phyloP scores from a whole-genome alignment of 495 filamentous ascomycete genomes.

The Penicillium subrubescens region DNA sequence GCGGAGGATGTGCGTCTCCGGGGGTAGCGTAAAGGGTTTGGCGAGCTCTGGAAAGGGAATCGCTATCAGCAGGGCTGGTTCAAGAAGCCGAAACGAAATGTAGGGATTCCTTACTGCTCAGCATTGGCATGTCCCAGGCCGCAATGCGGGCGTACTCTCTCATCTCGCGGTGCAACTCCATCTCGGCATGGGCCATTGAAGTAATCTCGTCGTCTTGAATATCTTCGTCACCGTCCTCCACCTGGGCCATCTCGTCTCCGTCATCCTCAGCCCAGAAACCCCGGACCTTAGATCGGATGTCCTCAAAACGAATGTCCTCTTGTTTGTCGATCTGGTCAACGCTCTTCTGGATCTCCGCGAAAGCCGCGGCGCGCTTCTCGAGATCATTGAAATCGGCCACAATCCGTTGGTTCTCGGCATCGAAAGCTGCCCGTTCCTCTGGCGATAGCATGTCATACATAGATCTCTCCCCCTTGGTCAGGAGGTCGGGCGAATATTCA shows the following conservation, averaged over 20 bases:
- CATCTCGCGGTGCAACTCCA: constrained; percentile 87
- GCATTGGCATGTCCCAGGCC: constrained; percentile 94
- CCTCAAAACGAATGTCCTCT: constrained; percentile 38
- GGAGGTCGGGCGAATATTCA: constrained; percentile 42
- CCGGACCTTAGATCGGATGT: constrained; percentile 28
- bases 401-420: constrained; percentile 38
- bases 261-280: constrained; percentile 59
- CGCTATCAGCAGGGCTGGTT: constrained; percentile 25
- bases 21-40: constrained; percentile 73
- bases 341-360: constrained; percentile 36
- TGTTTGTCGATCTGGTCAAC: constrained; percentile 38
- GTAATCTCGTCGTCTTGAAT: constrained; percentile 82
- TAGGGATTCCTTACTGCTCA: constrained; percentile 70
- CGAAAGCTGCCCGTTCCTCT: constrained; percentile 48
- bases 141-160: constrained; percentile 84
- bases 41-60: constrained; percentile 62
- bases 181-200: constrained; percentile 74
- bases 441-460: constrained; percentile 52
- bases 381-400: constrained; percentile 46
- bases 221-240: constrained; percentile 63
- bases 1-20: constrained; percentile 68
- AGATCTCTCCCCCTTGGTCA: constrained; percentile 45
- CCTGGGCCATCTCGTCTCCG: constrained; percentile 50
- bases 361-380: constrained; percentile 29
- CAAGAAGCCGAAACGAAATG: neutral